Evolutionary conservation across 352 stramenopile genomes (phyloP), one percentile per base, ranked within the genome.

Genomic region (Phytopythium kandeliae): DNA sequence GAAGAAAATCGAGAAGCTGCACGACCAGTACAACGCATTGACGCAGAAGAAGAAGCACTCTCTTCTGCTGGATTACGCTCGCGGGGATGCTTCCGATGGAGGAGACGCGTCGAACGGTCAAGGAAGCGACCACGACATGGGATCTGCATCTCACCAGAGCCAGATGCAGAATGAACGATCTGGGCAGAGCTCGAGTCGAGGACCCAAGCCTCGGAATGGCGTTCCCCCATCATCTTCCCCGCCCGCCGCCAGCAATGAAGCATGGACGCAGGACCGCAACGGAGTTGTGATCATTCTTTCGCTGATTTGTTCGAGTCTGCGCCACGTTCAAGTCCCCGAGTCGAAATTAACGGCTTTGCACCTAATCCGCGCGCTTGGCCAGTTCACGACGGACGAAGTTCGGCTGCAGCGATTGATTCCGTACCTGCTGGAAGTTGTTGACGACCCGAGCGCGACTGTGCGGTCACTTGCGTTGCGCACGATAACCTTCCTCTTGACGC

Each of bases 331-430:
- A 68, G 75, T 92, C 5, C 82, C 85, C 0, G 80, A 95, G 50
- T 89, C 78, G 12, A 95, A 95, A 47, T 63, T 93, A 21, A 96
- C 96, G 13, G 90, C 89, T 3, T 62, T 98, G 31, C 92, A 97
- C 59, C 67, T 98, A 15, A 85, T 98, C 51, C 76, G 85, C n/a
- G 74, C 86, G 16, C 62, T 98, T 19, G 85, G 85, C 7, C 69
- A 86, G 52, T 96, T 90, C 58, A 89, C 88, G 21, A 92, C 76
- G 9, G 95, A 98, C 51, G 93, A 98, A 69, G 90, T 96, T 26
- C 78, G 94, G 35, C 80, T 99, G 11, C 95, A 99, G 62, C 79
- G 94, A 50, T 70, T 98, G 49, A 76, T 99, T 34, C 96, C 91
- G 21, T 97, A 96, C 55, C 65, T 97, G 30, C 71, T 98, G 31